These are phyloP conservation scores for Cladobotryum mycophilum DNA, from an alignment of 2,329 filamentous ascomycete genomes.

Conservation along the genomic window DNA sequence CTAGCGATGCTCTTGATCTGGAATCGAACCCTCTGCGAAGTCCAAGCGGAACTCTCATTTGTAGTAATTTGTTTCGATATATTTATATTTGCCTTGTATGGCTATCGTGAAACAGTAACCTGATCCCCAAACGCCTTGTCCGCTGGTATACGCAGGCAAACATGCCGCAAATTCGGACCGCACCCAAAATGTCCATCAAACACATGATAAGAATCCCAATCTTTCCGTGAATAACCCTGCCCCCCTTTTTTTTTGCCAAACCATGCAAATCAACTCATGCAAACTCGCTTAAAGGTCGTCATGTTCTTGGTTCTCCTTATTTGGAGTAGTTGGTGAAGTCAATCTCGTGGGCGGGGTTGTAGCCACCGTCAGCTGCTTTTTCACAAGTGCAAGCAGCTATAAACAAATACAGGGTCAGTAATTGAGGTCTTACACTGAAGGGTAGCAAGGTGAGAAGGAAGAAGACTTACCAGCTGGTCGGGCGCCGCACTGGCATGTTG, in stretches of 20 bases:
- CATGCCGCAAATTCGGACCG: too few species aligned
- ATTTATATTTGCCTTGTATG: too few species aligned
- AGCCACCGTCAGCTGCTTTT: constrained; percentile 57
- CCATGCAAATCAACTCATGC: background rate
- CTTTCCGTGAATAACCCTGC: too few species aligned
- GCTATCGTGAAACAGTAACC: too few species aligned
- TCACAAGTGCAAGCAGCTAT: constrained; percentile 74
- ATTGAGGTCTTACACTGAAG: background rate
- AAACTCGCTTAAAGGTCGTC: background rate
- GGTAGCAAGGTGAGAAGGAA: background rate
- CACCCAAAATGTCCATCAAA: too few species aligned
- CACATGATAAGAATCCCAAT: too few species aligned
- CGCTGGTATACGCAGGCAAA: too few species aligned
- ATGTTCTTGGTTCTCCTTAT: background rate
- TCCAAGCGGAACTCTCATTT: background rate
- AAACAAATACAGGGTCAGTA: constrained; percentile 13
- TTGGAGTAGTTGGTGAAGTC: constrained; percentile 69
- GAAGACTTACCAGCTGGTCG: constrained; percentile 57
- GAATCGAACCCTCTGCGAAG: constrained; percentile 35
- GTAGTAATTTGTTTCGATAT: too few species aligned
- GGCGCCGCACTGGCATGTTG: constrained; percentile 70
- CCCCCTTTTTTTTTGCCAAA: too few species aligned
- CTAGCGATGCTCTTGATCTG: constrained; percentile 32
- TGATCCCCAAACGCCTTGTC: too few species aligned
- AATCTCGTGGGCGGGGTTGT: constrained; percentile 62